These are phyloP conservation scores for Epicoccum nigrum DNA, from an alignment of 2,329 filamentous ascomycete species.

Conservation along the genomic window DNA sequence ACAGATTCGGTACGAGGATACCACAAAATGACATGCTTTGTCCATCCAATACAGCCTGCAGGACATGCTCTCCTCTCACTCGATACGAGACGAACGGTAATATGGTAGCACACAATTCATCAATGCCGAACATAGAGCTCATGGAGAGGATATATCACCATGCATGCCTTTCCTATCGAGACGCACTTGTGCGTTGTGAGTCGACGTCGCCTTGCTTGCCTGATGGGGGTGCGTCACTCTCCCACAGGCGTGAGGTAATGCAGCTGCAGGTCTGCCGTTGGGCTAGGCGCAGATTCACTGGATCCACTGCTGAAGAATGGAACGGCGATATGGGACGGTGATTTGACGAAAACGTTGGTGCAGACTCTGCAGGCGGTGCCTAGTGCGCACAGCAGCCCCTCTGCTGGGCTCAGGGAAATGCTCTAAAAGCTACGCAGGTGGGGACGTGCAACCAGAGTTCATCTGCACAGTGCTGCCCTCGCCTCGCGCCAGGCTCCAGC, in stretches of 20 bases:
- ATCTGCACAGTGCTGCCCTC: neutral
- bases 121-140: neutral
- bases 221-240: neutral
- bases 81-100: conserved; percentile 4
- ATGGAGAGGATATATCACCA: conserved; percentile 8
- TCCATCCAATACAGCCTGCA: no score
- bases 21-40: conserved; percentile 17
- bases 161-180: conserved; percentile 11
- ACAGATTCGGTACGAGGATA: conserved; percentile 5
- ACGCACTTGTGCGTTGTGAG: neutral
- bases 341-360: conserved; percentile 15
- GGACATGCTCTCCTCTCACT: conserved; percentile 5
- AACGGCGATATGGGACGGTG: conserved; percentile 6
- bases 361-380: conserved; percentile 17
- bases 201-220: conserved; percentile 9
- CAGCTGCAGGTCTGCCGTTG: conserved; percentile 9
- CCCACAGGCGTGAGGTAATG: neutral
- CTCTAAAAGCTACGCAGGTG: conserved; percentile 4
- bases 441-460: conserved; percentile 5
- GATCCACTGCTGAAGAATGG: conserved; percentile 12
- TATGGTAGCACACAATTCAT: conserved; percentile 13
- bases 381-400: conserved; percentile 9
- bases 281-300: conserved; percentile 8
- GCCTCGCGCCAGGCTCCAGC: no score
- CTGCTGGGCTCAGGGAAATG: conserved; percentile 4